A percentile compares a stretch with the other conserved stretches of the same genome.
Conservation (phyloP, 176 grass and related monocot species). For the Phragmites australis region DNA sequence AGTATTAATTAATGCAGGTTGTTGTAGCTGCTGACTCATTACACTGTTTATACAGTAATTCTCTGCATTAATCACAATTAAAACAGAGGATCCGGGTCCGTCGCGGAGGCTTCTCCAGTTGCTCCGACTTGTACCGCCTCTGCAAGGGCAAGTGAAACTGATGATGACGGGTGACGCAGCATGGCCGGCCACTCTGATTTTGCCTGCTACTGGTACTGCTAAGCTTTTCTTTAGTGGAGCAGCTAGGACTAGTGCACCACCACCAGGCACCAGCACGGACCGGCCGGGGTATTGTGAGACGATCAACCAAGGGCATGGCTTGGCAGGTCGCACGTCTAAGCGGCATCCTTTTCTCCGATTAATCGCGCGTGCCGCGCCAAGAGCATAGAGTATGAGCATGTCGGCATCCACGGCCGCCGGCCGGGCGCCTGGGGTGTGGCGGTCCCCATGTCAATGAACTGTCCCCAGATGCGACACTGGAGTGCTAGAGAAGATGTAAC, state of each 20-base stretch:
- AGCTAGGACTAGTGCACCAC: background rate
- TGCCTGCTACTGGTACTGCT: background rate
- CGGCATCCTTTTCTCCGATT: background rate
- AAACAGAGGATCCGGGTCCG: too few relatives aligned
- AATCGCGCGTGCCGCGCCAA: background rate
- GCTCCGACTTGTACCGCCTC: background rate
- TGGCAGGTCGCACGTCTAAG: background rate
- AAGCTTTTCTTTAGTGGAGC: background rate
- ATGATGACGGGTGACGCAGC: conserved; percentile 6
- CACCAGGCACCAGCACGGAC: background rate
- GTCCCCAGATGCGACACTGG: background rate
- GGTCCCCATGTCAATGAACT: too few relatives aligned
- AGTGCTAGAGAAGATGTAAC: background rate
- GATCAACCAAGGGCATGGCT: background rate
- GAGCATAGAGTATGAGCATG: background rate
- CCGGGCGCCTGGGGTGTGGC: background rate
- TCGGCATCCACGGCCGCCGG: background rate
- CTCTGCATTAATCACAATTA: too few relatives aligned
- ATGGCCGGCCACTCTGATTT: background rate
- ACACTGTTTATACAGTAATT: too few relatives aligned
- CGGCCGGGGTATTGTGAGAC: too few relatives aligned
- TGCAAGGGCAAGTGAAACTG: background rate
- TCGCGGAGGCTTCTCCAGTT: conserved; percentile 18
- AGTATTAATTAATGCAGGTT: too few relatives aligned
- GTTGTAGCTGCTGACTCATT: too few relatives aligned